A percentile compares a stretch with the other conserved stretches of the same genome.
Evolutionary conservation across 306 rosid genomes (phyloP).

Genomic region (Luffa acutangula): DNA sequence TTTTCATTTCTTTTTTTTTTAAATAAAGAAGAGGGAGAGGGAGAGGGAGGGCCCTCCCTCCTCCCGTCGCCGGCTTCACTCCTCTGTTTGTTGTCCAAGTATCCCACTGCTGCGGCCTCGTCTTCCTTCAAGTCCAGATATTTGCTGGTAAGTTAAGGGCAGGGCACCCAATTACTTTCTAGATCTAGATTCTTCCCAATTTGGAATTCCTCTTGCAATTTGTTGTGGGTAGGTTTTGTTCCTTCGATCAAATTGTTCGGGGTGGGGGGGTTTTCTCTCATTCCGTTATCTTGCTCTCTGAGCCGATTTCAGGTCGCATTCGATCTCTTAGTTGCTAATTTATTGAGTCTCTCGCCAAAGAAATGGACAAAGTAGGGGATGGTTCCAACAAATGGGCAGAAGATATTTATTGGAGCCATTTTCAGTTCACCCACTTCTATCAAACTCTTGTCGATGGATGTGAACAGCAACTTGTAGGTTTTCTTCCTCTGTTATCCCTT

Average conservation of each 20-base stretch:
- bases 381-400: conserved; percentile 39
- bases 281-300: background rate
- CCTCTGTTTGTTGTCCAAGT: background rate
- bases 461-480: conserved; percentile 42
- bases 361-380: conserved; percentile 22
- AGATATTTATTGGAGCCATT: conserved; percentile 55
- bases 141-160: background rate
- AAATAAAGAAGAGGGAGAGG: too few species aligned
- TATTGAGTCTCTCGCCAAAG: conserved; percentile 1
- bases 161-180: background rate
- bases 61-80: background rate
- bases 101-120: background rate
- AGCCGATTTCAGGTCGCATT: background rate
- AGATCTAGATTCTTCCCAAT: background rate
- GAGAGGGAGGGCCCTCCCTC: too few species aligned
- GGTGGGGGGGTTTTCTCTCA: background rate
- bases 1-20: too few species aligned
- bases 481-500: background rate
- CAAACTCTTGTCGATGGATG: conserved; percentile 30
- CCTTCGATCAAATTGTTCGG: background rate
- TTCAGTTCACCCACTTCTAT: conserved; percentile 34
- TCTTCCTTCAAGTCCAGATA: background rate
- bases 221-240: background rate
- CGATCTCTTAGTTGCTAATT: background rate
- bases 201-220: background rate